Conservation (phyloP, 345 rosid species). For the Turnera subulata region DNA sequence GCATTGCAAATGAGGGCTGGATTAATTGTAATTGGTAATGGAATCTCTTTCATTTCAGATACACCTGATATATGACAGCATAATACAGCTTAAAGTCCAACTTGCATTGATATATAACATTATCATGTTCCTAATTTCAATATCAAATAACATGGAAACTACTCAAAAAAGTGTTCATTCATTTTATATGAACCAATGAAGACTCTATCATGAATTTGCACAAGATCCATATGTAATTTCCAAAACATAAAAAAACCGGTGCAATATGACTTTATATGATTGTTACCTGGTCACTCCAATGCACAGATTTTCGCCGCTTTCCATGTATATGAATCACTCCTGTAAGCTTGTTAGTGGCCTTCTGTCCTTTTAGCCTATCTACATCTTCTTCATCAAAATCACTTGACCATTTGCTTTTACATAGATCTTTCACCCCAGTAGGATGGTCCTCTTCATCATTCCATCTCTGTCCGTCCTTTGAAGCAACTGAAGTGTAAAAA, state of each 20-base stretch:
- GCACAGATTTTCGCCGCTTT: constrained; percentile 62
- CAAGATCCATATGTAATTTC: no score
- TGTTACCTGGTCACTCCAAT: constrained; percentile 85
- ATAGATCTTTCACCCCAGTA: constrained; percentile 53
- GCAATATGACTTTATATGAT: no score
- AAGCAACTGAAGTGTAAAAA: constrained; percentile 28
- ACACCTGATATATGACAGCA: no score
- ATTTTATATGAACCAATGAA: not conserved
- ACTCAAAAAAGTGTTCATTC: no score
- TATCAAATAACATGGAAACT: no score
- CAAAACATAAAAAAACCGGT: no score
- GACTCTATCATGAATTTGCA: no score
- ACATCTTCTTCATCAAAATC: constrained; percentile 56
- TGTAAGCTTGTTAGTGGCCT: constrained; percentile 45
- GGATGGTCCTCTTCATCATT: constrained; percentile 43
- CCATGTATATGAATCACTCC: constrained; percentile 45
- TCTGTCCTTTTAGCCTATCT: constrained; percentile 30
- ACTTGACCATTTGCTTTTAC: constrained; percentile 86
- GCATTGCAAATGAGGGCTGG: not conserved
- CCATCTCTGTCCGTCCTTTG: constrained; percentile 38
- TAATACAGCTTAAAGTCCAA: no score
- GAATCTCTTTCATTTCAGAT: no score
- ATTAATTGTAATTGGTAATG: not conserved
- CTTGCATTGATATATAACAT: not conserved
- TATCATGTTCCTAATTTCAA: not conserved